Base-by-base conservation (phyloP, 2,329 filamentous ascomycete species). In the Aspergillus awamori region DNA sequence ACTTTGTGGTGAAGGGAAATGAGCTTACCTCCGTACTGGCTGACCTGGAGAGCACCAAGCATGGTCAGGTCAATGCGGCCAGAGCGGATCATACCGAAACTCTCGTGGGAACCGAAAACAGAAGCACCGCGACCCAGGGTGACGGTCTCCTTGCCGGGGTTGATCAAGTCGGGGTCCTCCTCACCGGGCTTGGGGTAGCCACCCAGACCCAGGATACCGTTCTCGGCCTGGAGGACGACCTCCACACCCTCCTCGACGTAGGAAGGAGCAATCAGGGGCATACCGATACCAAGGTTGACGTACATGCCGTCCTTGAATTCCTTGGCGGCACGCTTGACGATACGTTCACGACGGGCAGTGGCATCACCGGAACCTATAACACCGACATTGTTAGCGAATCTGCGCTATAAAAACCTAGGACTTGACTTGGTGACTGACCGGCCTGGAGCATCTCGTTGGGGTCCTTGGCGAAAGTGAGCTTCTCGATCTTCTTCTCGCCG, bases 261-360 rank as follows among this genome's bases (percentile, higher is more conserved):
- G 2, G 87, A 88, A 0, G 91, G 90, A 1, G 92, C 91, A 33
- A 95, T 83, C 48, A 92, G 94, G 1, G 92, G 92, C 77, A 96
- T 93, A 20, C 91, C 85, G 67, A 96, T 95, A 65, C 92, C 92
- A 47, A 96, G 72, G 94, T 96, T 76, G 71, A 92, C 92, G 77
- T 95, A 95, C 91, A 94, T 94, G 79, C 92, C 92, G 76, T 95
- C 85, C 76, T 91, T 89, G 65, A 96, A 83, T 77, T 96, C 92
- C 77, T 90, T 89, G 0, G 92, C 89, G 0, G 92, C 91, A 49
- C 92, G 84, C 67, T 85, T 85, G 1, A 91, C 92, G 69, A 96
- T 96, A 60, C 89, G 86, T 78, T 96, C 91, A 63, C 92, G 86
- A 82, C 91, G 90, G 70, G 86, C 86, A 43, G 89, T 85, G 57